Base-by-base conservation (phyloP, 2,329 filamentous ascomycete genomes). In the Fusarium xylarioides region DNA sequence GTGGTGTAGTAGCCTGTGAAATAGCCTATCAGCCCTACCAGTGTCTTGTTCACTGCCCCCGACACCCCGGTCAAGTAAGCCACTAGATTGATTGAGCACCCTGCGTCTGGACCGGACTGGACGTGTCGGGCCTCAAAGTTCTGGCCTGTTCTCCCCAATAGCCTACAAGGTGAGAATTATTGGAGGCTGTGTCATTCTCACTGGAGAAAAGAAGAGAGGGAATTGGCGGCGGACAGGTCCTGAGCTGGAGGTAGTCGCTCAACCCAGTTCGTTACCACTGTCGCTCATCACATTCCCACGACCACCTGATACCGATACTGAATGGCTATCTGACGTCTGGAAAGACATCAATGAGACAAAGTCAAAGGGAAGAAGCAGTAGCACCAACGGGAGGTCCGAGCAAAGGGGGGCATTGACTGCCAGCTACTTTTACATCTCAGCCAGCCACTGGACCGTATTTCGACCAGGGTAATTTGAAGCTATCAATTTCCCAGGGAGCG, bases 341-440 rank as follows among this genome's bases (percentile, higher is more conserved):
- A 26, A 14, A 38, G 23, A 30, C 12, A 28, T 4, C 7, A 15
- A 21, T 26, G 19, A n/a, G n/a, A 3, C 4, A n/a, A 28, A 1
- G 7, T 6, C 18, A 37, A 11, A 9, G 11, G 26, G 8, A 28
- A 15, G 7, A n/a, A n/a, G 11, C 6, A n/a, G 14, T 11, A 9
- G 23, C 28, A 28, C n/a, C 23, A 32, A 21, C 15, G 6, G n/a
- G 3, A 12, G 16, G 26, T 37, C 32, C 16, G 18, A 26, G 23
- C 18, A 49, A 32, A 37, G 47, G 26, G 28, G 58, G 28, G 16
- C 5, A 8, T 38, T 19, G 12, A 37, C 23, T 16, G 59, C 69
- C 55, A 73, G 50, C 64, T 69, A 62, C 64, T 44, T 23, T 42
- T 10, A 32, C 28, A 30, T 37, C 44, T 66, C 69, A 72, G 69